Base-by-base conservation (phyloP, 176 grass and related monocot species). In the Themeda triandra region DNA sequence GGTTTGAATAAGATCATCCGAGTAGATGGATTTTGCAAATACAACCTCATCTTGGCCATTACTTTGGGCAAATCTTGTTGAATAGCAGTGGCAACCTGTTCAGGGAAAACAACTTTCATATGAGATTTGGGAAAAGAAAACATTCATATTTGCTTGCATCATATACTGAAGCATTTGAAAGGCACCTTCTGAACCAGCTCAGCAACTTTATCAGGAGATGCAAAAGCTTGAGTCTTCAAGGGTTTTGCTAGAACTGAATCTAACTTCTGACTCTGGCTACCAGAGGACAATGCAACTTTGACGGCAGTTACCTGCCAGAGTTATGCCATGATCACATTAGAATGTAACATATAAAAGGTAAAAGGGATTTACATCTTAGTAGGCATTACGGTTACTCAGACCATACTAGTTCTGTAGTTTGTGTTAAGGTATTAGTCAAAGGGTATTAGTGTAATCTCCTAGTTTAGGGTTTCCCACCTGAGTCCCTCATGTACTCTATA, bases 1-100 rank as follows among this genome's bases (percentile, higher is more conserved):
- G 97, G 91, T 89, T 99, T 99, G 82, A 99, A 99, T 76, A 96
- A 87, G 83, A 99, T 99, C 90, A 96, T 84, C 45, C 97, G 86
- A 24, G 93, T 99, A 53, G 97, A 96, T 31, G 84, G 92, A 78
- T 99, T 99, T 91, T 96, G 93, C 79, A 99, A 87, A 92, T 99
- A 99, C 74, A 99, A 73, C 82, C 86, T 99, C 97, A 99, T 90
- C 85, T 91, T 92, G 58, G 67, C 56, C 92, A 94, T 91, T 75
- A 92, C 84, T 80, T 91, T 88, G 19, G 97, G 93, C 79, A 99
- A 72, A 40, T 94, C 97, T 92, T 99, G 63, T 76, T 86, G 84
- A 79, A 92, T 88, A 49, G 97, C 86, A 62, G 87, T 10, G 25
- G 46, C 79, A 49, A 94, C 97, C 97, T 96, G 80, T 77, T 83